A percentile compares a stretch with the other conserved stretches of the same genome.
These are phyloP conservation scores for Chrysoporthe cubensis DNA, from an alignment of 2,329 filamentous ascomycete genomes.

Conservation along the genomic window DNA sequence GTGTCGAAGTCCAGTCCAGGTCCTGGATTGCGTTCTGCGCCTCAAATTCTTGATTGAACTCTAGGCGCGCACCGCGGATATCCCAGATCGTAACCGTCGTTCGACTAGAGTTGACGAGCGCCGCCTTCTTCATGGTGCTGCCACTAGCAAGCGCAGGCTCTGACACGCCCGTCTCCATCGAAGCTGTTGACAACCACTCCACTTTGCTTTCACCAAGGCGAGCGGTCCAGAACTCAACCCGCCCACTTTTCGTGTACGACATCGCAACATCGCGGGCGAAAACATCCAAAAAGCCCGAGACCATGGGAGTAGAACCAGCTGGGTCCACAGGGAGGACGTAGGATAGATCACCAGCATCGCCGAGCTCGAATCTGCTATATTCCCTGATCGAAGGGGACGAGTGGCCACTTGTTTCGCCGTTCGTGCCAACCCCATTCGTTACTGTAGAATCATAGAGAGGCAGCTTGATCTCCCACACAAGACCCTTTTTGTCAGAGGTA, in stretches of 20 bases:
- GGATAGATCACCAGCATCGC: constrained; percentile 60
- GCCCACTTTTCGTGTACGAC: constrained; percentile 76
- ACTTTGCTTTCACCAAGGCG: constrained; percentile 68
- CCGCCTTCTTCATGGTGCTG: constrained; percentile 84
- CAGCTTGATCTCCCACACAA: constrained; percentile 78
- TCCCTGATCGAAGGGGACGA: constrained; percentile 55
- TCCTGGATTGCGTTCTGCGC: constrained; percentile 78
- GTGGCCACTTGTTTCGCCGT: constrained; percentile 39
- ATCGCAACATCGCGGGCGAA: constrained; percentile 87
- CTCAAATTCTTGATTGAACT: constrained; percentile 77
- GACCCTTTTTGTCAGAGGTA: constrained; percentile 74
- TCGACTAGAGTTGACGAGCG: constrained; percentile 74
- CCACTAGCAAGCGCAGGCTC: constrained; percentile 80
- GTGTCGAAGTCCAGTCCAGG: constrained; percentile 92
- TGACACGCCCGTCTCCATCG: constrained; percentile 75
- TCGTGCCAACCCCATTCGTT: constrained; percentile 14
- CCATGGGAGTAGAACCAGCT: constrained; percentile 71
- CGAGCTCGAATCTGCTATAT: constrained; percentile 73
- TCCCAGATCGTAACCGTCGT: constrained; percentile 91
- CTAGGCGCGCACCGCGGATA: constrained; percentile 76
- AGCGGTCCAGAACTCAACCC: constrained; percentile 84
- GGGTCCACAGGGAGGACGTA: constrained; percentile 84
- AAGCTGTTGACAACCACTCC: constrained; percentile 82
- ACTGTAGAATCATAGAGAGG: constrained; percentile 48
- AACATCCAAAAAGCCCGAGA: constrained; percentile 80